Base-by-base conservation (phyloP, 139 green algal genomes). In the Chlamydomonas schloesseri region DNA sequence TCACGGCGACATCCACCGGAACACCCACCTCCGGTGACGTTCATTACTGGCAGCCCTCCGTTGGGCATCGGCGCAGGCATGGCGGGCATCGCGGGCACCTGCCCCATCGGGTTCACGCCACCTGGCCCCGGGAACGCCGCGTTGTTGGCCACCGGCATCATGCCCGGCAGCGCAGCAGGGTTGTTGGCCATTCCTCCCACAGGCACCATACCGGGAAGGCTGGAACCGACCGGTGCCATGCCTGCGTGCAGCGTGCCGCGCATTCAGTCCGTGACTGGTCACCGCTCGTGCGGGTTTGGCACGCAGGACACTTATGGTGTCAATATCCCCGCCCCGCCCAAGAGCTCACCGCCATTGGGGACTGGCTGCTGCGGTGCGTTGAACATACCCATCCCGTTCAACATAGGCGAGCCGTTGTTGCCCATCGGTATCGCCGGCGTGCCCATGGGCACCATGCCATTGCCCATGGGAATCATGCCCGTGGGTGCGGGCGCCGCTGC, bases 121-220 rank as follows among this genome's bases (percentile, higher is more conserved):
- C 23, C n/a, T 68, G 73, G 29, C 11, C 64, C 64, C 29, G 68
- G 55, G 47, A 83, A 71, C 73, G 71, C 62, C 42, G 65, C 80
- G 36, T 50, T 83, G 64, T 80, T 84, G 69, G 47, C 55, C 21
- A 82, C 72, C 0, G 87, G 87, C 64, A 91, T 77, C 88, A 91
- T 89, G 37, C 80, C 86, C 20, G 58, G 46, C 29, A 79, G 76
- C 76, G 76, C 18, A 15, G 55, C 15, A 33, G 46, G 60, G 55
- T 53, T 58, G 55, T 69, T 57, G 26, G 23, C n/a, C 31, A 57
- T 10, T 3, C 58, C 71, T 6, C 60, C 71, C 14, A 75, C 71
- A 2, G 68, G 71, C 14, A 73, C 82, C 72, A 82, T 88, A 17
- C 72, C 82, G 10, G 50, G 72, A 36, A 84, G 33, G 28, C 26